Conservation (phyloP, 305 asterid genomes). For the Fraxinus nigra region DNA sequence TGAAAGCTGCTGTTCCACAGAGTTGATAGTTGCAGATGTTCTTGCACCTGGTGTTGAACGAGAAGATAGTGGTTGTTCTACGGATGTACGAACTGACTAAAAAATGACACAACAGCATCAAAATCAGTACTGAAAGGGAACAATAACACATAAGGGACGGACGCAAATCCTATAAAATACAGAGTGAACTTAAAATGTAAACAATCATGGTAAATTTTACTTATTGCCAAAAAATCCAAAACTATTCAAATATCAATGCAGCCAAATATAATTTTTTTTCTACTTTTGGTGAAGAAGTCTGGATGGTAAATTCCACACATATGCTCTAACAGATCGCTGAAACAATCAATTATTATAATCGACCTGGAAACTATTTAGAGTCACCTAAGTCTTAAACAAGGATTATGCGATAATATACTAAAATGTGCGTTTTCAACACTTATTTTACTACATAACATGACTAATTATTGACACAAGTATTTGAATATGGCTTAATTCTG, state of each 20-base stretch:
- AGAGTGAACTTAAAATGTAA: neutral
- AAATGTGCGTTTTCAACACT: no score
- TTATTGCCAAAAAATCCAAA: neutral
- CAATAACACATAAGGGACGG: neutral
- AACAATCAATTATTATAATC: neutral
- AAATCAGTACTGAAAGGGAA: neutral
- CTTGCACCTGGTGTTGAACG: slow-evolving; percentile 37
- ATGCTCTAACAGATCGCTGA: neutral
- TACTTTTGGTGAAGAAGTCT: neutral
- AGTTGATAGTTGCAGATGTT: slow-evolving; percentile 32
- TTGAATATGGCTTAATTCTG: no score
- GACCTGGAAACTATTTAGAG: neutral
- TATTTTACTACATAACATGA: no score
- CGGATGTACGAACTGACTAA: slow-evolving; percentile 53
- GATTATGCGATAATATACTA: neutral
- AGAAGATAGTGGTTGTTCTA: slow-evolving; percentile 37
- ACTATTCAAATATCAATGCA: neutral
- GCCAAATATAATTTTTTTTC: neutral
- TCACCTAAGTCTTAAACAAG: neutral
- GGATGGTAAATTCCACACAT: neutral
- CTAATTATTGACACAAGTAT: no score
- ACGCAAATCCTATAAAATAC: neutral
- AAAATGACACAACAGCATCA: slow-evolving; percentile 33
- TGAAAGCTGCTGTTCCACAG: slow-evolving; percentile 38
- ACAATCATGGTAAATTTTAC: neutral